These are phyloP conservation scores for Colletotrichum godetiae DNA, from an alignment of 2,329 filamentous ascomycete species.

Conservation along the genomic window DNA sequence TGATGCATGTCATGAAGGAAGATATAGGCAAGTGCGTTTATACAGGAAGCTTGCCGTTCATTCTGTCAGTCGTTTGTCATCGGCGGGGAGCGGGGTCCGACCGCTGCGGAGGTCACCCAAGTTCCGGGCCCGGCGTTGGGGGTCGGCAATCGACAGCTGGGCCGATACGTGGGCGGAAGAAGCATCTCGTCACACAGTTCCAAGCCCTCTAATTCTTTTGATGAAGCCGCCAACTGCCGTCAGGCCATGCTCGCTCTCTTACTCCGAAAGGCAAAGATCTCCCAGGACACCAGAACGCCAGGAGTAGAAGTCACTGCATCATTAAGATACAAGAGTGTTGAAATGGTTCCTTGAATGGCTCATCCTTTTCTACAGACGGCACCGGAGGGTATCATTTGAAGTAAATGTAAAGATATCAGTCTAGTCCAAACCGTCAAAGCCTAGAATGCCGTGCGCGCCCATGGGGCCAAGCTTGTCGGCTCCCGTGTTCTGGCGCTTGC, in stretches of 20 bases:
- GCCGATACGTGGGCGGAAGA: background rate
- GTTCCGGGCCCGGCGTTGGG: slow-evolving; percentile 10
- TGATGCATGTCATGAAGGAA: background rate
- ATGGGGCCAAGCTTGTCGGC: slow-evolving; percentile 59
- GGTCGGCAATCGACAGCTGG: background rate
- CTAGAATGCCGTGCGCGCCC: slow-evolving; percentile 63
- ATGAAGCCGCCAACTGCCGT: background rate
- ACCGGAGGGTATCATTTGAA: slow-evolving; percentile 35
- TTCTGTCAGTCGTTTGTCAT: slow-evolving; percentile 21
- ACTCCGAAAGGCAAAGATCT: background rate
- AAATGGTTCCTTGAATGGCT: slow-evolving; percentile 18
- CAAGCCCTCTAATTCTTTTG: background rate
- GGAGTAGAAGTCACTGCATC: background rate
- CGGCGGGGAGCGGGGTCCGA: slow-evolving; percentile 32
- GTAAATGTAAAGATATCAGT: slow-evolving; percentile 5
- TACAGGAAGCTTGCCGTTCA: background rate
- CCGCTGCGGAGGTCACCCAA: slow-evolving; percentile 1
- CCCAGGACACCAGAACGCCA: too few species aligned
- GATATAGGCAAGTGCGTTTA: background rate
- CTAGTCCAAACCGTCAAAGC: slow-evolving; percentile 60
- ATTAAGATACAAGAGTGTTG: background rate
- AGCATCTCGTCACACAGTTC: background rate
- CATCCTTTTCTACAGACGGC: slow-evolving; percentile 13
- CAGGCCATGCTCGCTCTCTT: background rate
- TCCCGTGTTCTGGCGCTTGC: slow-evolving; percentile 55